phyloP scores from a whole-genome alignment of 2,329 filamentous ascomycete genomes.

The Fusarium musae region DNA sequence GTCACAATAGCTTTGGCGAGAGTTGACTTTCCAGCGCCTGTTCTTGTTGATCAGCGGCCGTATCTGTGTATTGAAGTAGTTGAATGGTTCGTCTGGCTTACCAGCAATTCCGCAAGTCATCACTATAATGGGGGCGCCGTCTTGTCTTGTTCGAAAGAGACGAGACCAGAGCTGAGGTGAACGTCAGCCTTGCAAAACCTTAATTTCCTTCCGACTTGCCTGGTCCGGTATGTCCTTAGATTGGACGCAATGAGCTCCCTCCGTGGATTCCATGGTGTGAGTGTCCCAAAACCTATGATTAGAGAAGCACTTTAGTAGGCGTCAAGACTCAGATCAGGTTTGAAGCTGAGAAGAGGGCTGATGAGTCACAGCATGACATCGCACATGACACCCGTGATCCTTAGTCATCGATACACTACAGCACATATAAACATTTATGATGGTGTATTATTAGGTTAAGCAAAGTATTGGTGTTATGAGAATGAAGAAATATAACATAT shows the following conservation, averaged over 20 bases:
- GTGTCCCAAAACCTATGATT: background rate
- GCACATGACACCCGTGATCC: background rate
- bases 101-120: constrained; percentile 4
- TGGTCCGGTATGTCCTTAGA: background rate
- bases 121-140: fast-evolving
- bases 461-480: fast-evolving
- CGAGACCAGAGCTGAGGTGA: background rate
- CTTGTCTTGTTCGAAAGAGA: background rate
- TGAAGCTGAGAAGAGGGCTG: no score
- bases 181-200: background rate
- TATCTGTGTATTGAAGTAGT: background rate
- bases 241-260: fast-evolving
- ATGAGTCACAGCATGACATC: background rate
- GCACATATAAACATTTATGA: fast-evolving
- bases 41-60: background rate
- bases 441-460: fast-evolving
- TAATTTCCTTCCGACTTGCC: background rate
- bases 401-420: background rate
- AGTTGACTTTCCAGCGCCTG: constrained; percentile 11
- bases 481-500: no score
- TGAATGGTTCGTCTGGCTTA: background rate
- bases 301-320: no score
- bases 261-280: background rate
- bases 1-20: background rate
- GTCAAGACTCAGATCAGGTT: background rate